These are phyloP conservation scores for Trematosphaeria pertusa DNA, from an alignment of 2,329 filamentous ascomycete genomes.

Conservation along the genomic window DNA sequence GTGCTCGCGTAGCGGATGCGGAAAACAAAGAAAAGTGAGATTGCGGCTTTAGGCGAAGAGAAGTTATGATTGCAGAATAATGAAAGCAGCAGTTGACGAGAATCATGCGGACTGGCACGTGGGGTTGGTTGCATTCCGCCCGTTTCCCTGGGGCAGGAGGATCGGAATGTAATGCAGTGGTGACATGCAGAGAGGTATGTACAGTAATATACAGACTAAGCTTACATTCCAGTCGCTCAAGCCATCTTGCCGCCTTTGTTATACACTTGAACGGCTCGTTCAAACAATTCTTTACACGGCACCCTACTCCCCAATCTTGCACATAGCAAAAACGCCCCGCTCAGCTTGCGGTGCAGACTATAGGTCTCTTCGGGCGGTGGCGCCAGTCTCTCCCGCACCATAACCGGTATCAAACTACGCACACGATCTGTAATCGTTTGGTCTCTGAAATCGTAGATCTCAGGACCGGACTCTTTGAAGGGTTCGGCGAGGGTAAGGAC, in stretches of 20 bases:
- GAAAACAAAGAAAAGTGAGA: conserved; percentile 2
- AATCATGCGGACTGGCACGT: not conserved
- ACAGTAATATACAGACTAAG: conserved; percentile 7
- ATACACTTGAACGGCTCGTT: conserved; percentile 56
- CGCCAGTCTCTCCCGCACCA: conserved; percentile 86
- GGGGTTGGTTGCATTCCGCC: not conserved
- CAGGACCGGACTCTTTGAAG: conserved; percentile 75
- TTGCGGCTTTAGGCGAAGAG: not conserved
- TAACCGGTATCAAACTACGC: conserved; percentile 84
- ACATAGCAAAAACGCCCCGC: conserved; percentile 92
- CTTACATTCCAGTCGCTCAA: conserved; percentile 11
- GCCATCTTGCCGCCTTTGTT: conserved; percentile 25
- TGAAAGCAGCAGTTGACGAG: not conserved
- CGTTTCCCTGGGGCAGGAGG: not conserved
- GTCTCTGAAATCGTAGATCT: conserved; percentile 87
- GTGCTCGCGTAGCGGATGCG: too few relatives aligned
- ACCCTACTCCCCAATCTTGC: conserved; percentile 85
- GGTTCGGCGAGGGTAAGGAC: conserved; percentile 92
- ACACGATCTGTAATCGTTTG: conserved; percentile 98
- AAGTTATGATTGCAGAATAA: conserved; percentile 8
- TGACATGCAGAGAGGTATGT: not conserved
- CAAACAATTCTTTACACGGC: conserved; percentile 80
- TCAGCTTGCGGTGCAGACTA: conserved; percentile 90
- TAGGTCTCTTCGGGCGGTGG: conserved; percentile 98
- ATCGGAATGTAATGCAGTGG: not conserved